These are phyloP conservation scores for Phytophthora meadii DNA, from an alignment of 352 stramenopile species.

Conservation along the genomic window DNA sequence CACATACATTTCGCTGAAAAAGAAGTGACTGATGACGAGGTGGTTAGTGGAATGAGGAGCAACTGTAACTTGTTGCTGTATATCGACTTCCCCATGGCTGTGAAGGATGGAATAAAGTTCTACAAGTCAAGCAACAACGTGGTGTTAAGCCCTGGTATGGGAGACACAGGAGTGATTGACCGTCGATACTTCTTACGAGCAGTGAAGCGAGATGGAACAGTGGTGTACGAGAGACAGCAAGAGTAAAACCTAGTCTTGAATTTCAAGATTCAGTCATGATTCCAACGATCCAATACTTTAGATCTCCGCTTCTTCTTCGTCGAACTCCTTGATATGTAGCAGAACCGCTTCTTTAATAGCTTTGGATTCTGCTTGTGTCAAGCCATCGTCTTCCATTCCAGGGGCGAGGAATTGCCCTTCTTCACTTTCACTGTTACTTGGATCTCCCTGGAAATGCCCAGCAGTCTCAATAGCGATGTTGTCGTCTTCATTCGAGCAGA, in stretches of 20 bases:
- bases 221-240: constrained; percentile 56
- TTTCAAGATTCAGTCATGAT: background rate
- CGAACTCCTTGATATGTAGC: constrained; percentile 38
- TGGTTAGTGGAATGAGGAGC: constrained; percentile 81
- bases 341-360: constrained; percentile 36
- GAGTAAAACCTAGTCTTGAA: background rate
- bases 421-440: constrained; percentile 26
- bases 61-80: constrained; percentile 83
- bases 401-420: constrained; percentile 28
- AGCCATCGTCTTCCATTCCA: constrained; percentile 17
- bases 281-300: background rate
- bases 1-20: constrained; percentile 86
- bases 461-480: constrained; percentile 47
- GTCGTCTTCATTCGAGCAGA: constrained; percentile 43
- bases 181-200: constrained; percentile 70
- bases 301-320: constrained; percentile 34
- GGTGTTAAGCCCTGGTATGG: constrained; percentile 68
- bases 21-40: constrained; percentile 54
- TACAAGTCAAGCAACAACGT: constrained; percentile 89
- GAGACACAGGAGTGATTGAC: constrained; percentile 56
- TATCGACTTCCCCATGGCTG: constrained; percentile 61
- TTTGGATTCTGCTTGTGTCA: constrained; percentile 21
- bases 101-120: constrained; percentile 80
- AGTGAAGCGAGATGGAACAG: constrained; percentile 50
- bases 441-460: constrained; percentile 34